Evolutionary conservation across 768 basidiomycete genomes (phyloP).

Genomic region (Neoboletus brunneissimus): DNA sequence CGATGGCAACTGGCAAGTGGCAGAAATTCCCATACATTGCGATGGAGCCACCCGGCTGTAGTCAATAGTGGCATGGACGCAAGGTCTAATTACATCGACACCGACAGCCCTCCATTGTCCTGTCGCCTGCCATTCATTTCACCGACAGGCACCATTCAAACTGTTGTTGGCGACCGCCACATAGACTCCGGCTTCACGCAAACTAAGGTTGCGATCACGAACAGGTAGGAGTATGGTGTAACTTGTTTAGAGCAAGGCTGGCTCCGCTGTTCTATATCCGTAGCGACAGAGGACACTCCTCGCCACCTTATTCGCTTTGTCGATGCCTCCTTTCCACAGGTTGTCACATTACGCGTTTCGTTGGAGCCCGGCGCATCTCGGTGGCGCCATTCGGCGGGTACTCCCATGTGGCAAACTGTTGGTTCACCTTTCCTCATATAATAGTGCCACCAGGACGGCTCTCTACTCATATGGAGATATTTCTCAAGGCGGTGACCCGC

Average conservation of each 20-base stretch:
- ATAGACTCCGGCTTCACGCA: not conserved
- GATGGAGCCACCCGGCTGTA: conserved; percentile 9
- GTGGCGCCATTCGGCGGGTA: not conserved
- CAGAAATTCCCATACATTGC: not conserved
- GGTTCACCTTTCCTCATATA: not conserved
- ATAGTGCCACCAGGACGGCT: too few relatives aligned
- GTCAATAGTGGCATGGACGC: not conserved
- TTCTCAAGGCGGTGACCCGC: not conserved
- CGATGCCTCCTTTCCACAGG: not conserved
- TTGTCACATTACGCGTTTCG: not conserved
- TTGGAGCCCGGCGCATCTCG: not conserved
- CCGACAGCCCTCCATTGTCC: not conserved
- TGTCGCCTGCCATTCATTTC: not conserved
- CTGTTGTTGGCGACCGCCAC: not conserved
- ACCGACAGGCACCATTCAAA: not conserved
- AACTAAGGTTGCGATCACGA: not conserved
- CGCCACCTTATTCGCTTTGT: not conserved
- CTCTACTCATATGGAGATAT: not conserved
- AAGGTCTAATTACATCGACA: not conserved
- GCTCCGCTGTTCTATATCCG: not conserved
- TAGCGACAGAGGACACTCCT: not conserved
- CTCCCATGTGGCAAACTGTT: not conserved
- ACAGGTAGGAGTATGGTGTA: not conserved
- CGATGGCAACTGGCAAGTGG: conserved; percentile 3
- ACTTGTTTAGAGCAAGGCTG: not conserved